Evolutionary conservation across 345 rosid species (phyloP).

Genomic region (Arabis hirsuta): DNA sequence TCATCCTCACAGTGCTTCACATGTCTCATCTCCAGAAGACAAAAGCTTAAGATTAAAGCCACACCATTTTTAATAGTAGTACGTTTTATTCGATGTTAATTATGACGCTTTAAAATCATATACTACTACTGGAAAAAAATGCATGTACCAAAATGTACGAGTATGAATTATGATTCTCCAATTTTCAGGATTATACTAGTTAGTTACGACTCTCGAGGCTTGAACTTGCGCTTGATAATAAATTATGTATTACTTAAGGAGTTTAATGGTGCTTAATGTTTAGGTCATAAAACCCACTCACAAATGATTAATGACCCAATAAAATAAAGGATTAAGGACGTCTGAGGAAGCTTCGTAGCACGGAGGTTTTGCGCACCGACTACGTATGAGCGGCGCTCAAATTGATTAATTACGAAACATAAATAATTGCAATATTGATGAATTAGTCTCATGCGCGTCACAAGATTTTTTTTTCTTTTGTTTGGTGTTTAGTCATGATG

Average conservation of each 20-base stretch:
- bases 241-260: background rate
- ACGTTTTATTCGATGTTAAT: conserved; percentile 31
- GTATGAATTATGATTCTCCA: conserved; percentile 33
- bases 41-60: conserved; percentile 25
- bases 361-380: conserved; percentile 57
- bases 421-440: background rate
- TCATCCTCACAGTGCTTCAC: conserved; percentile 2
- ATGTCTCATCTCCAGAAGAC: conserved; percentile 32
- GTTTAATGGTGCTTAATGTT: conserved; percentile 23
- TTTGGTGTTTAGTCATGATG: conserved; percentile 35
- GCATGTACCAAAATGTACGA: conserved; percentile 42
- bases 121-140: conserved; percentile 4
- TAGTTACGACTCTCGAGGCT: conserved; percentile 16
- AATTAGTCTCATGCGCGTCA: conserved; percentile 45
- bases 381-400: conserved; percentile 44
- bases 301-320: conserved; percentile 36
- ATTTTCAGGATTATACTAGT: conserved; percentile 3
- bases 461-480: conserved; percentile 47
- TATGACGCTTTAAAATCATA: conserved; percentile 13
- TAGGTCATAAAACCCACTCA: conserved; percentile 23
- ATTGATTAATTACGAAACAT: conserved; percentile 8
- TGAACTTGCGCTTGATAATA: conserved; percentile 2
- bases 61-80: background rate
- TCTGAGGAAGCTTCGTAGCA: conserved; percentile 50
- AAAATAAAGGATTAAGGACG: background rate